Evolutionary conservation across 106 monocot genomes (phyloP).

Genomic region (Triglochin maritima): DNA sequence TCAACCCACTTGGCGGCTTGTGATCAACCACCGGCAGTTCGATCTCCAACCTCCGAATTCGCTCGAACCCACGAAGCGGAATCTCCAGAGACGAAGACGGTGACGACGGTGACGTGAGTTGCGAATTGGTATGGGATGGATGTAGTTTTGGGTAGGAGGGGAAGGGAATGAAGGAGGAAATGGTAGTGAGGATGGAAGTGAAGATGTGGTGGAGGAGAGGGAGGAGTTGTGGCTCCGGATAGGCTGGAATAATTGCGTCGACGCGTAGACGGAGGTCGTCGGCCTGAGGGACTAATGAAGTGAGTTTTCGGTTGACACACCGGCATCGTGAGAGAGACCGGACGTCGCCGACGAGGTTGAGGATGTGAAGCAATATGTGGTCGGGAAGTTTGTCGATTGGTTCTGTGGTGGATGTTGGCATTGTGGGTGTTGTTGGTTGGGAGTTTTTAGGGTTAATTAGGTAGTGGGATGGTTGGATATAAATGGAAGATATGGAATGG

Average conservation of each 20-base stretch:
- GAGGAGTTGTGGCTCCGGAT: not conserved
- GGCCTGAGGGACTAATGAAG: not conserved
- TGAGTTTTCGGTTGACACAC: not conserved
- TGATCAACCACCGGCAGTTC: too few species aligned
- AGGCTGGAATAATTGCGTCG: not conserved
- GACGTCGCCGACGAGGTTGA: not conserved
- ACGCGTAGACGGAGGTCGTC: not conserved
- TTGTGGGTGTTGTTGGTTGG: too few species aligned
- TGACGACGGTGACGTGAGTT: too few species aligned
- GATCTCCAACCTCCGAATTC: too few species aligned
- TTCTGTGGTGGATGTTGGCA: too few species aligned
- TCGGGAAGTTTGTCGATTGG: not conserved
- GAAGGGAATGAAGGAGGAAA: not conserved
- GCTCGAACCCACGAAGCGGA: too few species aligned
- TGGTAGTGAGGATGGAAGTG: not conserved
- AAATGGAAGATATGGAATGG: too few species aligned
- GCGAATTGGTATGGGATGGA: too few species aligned
- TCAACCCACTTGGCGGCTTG: not conserved
- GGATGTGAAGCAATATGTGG: not conserved
- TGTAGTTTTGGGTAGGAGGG: not conserved
- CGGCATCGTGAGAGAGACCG: constrained; percentile 3
- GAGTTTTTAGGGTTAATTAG: too few species aligned
- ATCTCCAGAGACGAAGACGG: too few species aligned
- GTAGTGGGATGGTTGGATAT: too few species aligned
- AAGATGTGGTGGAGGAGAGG: not conserved